Base-by-base conservation (phyloP, 495 filamentous ascomycete genomes). In the Aspergillus campestris region DNA sequence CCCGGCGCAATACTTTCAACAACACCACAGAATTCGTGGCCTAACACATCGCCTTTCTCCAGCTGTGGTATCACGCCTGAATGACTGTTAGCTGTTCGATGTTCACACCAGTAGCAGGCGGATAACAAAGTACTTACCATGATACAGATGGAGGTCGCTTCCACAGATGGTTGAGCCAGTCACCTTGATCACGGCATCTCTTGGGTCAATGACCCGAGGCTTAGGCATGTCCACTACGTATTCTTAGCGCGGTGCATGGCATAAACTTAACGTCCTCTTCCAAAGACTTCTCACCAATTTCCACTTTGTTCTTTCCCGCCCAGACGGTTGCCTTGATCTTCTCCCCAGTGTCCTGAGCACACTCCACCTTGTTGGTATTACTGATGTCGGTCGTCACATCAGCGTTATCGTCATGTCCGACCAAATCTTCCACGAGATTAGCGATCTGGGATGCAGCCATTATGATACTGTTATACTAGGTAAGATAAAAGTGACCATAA, bases 151-250 rank as follows among this genome's bases (percentile, higher is more conserved):
- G 7, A 95, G 70, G 51, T 96, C 90, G 45, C 77, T 84, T 3
- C 89, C 89, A 65, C 90, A 95, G 45, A 96, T 81, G 0, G 88
- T 95, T 46, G 73, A 82, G 1, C 88, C 87, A 0, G 90, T 95
- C 18, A 95, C 78, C 48, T 81, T 88, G 39, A 94, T 67, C 50
- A 96, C 86, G 10, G 89, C 87, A 59, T 95, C 90, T 30, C 67
- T 64, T 31, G 78, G 71, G 50, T 94, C 86, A 34, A 87, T 63
- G 46, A 94, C 74, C 41, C 66, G 73, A 1, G 89, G 87, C 52
- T 82, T 84, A 0, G 78, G 69, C n/a, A 75, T 75, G 30, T 86
- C 72, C 44, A 81, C 78, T 72, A 45, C 40, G 15, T 18, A 10
- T 44, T 10, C 40, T 39, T 28, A 46, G n/a, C 33, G 24, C 10